A percentile compares a stretch with the other conserved stretches of the same genome.
Evolutionary conservation across 78 protist genomes (phyloP).

Genomic region (slime mould (Dictyostelium discoideum)): dicty_2.7 NC_007090.3:4224501-4225000

Average conservation of each 20-base stretch:
- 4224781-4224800: conserved; percentile 30
- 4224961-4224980: not conserved
- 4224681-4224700: not conserved
- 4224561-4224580: conserved; percentile 20
- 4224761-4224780: conserved; percentile 59
- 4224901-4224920: no score
- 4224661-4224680: not conserved
- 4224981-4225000: no score
- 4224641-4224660: not conserved
- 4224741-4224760: conserved; percentile 40
- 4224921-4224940: no score
- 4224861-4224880: no score
- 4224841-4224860: not conserved
- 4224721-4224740: conserved; percentile 21
- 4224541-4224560: conserved; percentile 47
- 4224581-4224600: not conserved
- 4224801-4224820: conserved; percentile 25
- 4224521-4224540: conserved; percentile 9
- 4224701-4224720: not conserved
- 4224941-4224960: not conserved
- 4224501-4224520: conserved; percentile 18
- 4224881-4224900: no score
- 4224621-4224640: not conserved
- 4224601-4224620: not conserved
- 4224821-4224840: not conserved